Evolutionary conservation across 2,329 filamentous ascomycete species (phyloP), one percentile per base, ranked within the genome.

Genomic region (Fusarium sp.): DNA sequence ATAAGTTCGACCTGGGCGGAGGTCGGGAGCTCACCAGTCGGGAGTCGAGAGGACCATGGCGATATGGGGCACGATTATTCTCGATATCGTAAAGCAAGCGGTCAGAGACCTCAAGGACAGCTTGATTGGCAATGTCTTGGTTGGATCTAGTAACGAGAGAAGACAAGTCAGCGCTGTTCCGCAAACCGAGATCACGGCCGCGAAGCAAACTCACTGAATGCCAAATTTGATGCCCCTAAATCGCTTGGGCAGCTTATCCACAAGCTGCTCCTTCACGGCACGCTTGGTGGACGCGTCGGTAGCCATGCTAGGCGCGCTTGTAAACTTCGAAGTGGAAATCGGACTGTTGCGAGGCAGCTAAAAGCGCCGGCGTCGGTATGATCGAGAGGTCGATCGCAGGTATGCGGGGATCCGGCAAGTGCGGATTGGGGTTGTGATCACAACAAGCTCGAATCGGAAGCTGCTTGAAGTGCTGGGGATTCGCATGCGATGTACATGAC

Each of bases 211-310:
- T 70, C 86, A 95, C 92, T 97, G 91, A 72, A 98, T 94, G 80
- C 96, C 96, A 84, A 98, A 98, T 81, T 97, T 95, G 82, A 98
- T 90, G 81, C 95, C 93, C 82, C 93, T 95, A 86, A 98, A 97
- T 80, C 94, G 93, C 87, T 97, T 97, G 37, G 96, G 96, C 66
- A 94, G 89, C 81, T 92, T 92, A 84, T 98, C 95, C 63, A 95
- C 90, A 82, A 98, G 93, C 89, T 98, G 95, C 86, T 95, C 91
- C 88, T 98, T 98, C 79, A 91, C 82, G 33, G 85, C 83, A 63
- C 79, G 80, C 38, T 81, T 79, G 17, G 80, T 72, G 9, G 77
- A 69, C 37, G 60, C 47, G 30, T 60, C 58, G 20, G 65, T 33
- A 35, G 74, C 71, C 74, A 76, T 76, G 33, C 20, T 64, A 14